Evolutionary conservation across 305 asterid species (phyloP).

Genomic region (Solanum hybrid): DNA sequence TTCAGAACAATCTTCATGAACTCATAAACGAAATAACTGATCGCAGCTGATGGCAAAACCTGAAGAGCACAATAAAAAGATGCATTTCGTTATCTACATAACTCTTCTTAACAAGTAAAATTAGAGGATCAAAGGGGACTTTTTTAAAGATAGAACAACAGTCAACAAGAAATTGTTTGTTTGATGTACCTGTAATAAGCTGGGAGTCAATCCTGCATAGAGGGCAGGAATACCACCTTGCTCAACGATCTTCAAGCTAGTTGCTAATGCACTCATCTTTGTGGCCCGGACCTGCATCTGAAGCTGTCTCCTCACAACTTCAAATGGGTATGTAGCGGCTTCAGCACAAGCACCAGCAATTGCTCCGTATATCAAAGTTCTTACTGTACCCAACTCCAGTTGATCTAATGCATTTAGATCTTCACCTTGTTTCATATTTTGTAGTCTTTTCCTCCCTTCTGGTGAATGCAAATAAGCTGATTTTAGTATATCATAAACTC

Average conservation of each 20-base stretch:
- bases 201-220: constrained; percentile 80
- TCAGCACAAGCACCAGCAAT: constrained; percentile 90
- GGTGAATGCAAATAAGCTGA: constrained; percentile 71
- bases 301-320: constrained; percentile 89
- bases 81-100: neutral
- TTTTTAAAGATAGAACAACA: neutral
- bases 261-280: constrained; percentile 67
- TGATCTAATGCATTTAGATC: constrained; percentile 75
- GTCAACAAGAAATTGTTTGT: neutral
- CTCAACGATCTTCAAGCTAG: constrained; percentile 67
- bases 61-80: constrained; percentile 2
- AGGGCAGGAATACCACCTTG: constrained; percentile 88
- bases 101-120: neutral
- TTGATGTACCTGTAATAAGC: constrained; percentile 71
- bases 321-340: constrained; percentile 97
- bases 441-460: constrained; percentile 61
- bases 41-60: constrained; percentile 81
- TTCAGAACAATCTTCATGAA: constrained; percentile 75
- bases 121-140: neutral
- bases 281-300: constrained; percentile 88
- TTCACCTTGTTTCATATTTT: constrained; percentile 57
- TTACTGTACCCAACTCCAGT: constrained; percentile 72
- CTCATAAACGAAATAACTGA: constrained; percentile 70
- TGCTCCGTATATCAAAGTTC: constrained; percentile 84
- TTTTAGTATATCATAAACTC: constrained; percentile 85